A percentile compares a stretch with the other conserved stretches of the same genome.
These are phyloP conservation scores for Posidonia oceanica DNA, from an alignment of 116 monocot genomes.

Conservation along the genomic window DNA sequence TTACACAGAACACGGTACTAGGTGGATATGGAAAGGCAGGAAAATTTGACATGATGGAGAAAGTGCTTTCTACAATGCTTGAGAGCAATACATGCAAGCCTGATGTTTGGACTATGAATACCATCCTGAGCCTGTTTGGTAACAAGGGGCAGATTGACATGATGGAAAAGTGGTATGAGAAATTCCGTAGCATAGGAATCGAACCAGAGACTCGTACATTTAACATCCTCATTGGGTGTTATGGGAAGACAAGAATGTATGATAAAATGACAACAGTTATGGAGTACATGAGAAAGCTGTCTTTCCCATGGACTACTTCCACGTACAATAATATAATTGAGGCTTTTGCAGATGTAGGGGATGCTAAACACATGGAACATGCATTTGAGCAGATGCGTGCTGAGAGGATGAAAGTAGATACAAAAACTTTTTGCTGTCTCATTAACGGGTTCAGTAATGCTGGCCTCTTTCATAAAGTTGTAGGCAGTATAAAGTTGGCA, in stretches of 20 bases:
- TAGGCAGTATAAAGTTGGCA: constrained; percentile 61
- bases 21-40: constrained; percentile 76
- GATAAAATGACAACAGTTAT: constrained; percentile 89
- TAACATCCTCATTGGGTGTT: constrained; percentile 82
- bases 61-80: constrained; percentile 61
- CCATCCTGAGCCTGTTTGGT: constrained; percentile 65
- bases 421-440: constrained; percentile 76
- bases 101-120: constrained; percentile 96
- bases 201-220: constrained; percentile 87
- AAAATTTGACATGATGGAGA: constrained; percentile 73
- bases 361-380: constrained; percentile 74
- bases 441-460: constrained; percentile 77
- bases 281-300: constrained; percentile 86
- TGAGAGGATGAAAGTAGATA: constrained; percentile 80
- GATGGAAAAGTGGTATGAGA: constrained; percentile 99
- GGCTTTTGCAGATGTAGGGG: constrained; percentile 75
- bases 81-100: constrained; percentile 51
- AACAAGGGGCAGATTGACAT: constrained; percentile 53
- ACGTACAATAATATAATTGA: constrained; percentile 96
- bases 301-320: constrained; percentile 92
- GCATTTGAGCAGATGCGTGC: constrained; percentile 79
- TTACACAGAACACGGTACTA: constrained; percentile 77
- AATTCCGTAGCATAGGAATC: constrained; percentile 64
- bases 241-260: constrained; percentile 70
- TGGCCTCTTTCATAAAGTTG: constrained; percentile 79